Evolutionary conservation across 371 early-diverging fungal genomes (phyloP), one percentile per base, ranked within the genome.

Genomic region (Mortierella sp.): DNA sequence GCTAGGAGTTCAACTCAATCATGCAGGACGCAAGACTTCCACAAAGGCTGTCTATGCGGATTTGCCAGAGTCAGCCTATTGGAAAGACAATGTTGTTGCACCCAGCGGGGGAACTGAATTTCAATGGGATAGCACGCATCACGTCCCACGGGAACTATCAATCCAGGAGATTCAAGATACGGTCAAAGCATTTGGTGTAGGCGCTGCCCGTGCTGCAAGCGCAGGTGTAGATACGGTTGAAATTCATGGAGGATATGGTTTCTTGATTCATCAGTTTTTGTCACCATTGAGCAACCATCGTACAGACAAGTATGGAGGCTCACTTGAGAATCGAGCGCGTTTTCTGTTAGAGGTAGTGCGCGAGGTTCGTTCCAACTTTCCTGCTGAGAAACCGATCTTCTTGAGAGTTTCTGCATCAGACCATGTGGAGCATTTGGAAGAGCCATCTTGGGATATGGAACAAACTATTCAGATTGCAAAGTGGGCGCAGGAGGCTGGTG

Each of bases 161-260:
- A 43, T 84, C 4, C 83, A 86, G n/a, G 89, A 93, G 40, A 95
- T 97, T 45, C 57, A 83, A n/a, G 75, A 81, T 0, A 37, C 92
- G 19, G 82, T 86, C 19, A 79, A 86, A 43, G 86, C 86, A 8
- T 97, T 93, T 84, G 92, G 68, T 0, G 87, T 87, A 9, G 92
- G 94, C 42, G 94, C 95, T 9, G 59, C 76, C 29, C 87, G 94
- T 26, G 92, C 94, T 13, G 84, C 89, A 22, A 78, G 89, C 68
- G 95, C 93, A 3, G 97, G 95, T 0, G 91, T 96, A 72, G 95
- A 97, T 63, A 90, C 90, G 0, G 71, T 96, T 6, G 96, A 97
- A 83, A 86, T 97, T 47, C 97, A 97, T 68, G 89, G 86, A 23
- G 80, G 70, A 15, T 90, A 89, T 75, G 94, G 94, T 5, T 96